phyloP scores from a whole-genome alignment of 2,329 filamentous ascomycete genomes.

The Cytospora chrysosperma region DNA sequence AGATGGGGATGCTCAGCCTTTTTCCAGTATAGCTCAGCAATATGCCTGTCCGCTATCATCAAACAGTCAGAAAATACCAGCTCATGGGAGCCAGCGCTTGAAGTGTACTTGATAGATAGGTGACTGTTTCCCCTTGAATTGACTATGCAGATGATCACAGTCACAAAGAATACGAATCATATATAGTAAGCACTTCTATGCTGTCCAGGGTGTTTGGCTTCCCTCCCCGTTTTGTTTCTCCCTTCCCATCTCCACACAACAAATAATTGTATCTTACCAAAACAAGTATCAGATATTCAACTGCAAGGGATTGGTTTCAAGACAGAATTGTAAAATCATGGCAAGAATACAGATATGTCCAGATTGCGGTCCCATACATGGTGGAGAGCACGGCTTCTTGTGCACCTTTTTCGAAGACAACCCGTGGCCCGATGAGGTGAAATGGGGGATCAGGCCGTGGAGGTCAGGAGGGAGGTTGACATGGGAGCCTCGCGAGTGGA shows the following conservation, averaged over 20 bases:
- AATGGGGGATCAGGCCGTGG: not conserved
- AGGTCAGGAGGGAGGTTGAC: not conserved
- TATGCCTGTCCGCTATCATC: too few species aligned
- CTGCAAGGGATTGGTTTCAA: not conserved
- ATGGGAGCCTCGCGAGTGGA: slow-evolving; percentile 11
- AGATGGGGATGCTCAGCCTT: too few species aligned
- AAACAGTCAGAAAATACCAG: too few species aligned
- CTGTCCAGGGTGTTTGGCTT: too few species aligned
- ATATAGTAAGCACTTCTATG: not conserved
- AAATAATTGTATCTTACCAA: too few species aligned
- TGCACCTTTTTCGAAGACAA: not conserved
- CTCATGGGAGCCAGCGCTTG: too few species aligned
- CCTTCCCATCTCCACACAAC: too few species aligned
- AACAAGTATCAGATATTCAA: not conserved
- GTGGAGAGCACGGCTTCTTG: slow-evolving; percentile 4
- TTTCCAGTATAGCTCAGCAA: too few species aligned
- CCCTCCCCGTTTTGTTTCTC: too few species aligned
- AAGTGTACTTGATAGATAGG: not conserved
- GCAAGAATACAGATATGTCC: slow-evolving; percentile 1
- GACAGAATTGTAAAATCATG: not conserved
- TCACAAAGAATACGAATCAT: not conserved
- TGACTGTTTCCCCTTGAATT: not conserved
- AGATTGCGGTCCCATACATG: slow-evolving; percentile 8
- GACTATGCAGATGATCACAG: not conserved
- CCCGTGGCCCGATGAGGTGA: not conserved